Evolutionary conservation across 1,284 basidiomycete genomes (phyloP), one percentile per base, ranked within the genome.

Genomic region (Heliocybe sulcata): DNA sequence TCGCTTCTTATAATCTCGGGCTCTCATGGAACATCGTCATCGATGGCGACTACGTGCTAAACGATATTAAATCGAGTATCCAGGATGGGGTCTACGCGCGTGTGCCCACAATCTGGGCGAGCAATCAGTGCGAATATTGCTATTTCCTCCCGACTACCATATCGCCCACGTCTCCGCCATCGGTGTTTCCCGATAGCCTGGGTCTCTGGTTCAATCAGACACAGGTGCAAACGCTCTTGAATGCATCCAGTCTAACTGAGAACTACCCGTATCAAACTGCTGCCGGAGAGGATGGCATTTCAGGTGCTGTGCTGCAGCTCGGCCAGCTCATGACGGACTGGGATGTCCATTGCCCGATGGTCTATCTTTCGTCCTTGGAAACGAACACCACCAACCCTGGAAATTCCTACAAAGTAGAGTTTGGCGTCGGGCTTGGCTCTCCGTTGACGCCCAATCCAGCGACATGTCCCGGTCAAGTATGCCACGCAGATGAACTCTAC

Each of bases 291-390:
- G 47, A 25, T 22, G 47, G 47, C 8, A 49, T 49, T 8, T 49
- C 47, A 22, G 47, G 61, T 55, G 57, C 22, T 47, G 42, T 56
- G 53, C 51, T 68, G 63, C 64, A 65, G 19, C 16, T 55, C 1
- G 54, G 29, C 1, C 49, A 52, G 3, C 33, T 55, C 4, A 35
- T 55, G n/a, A 55, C 54, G 2, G 54, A 55, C 38, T 52, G 27
- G 14, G 50, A 55, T 14, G n/a, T 52, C 16, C 57, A 48, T 22
- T 59, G 60, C 14, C 58, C 42, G 3, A 51, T 45, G 10, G 49
- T 35, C 14, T 45, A 55, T 47, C 59, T 62, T 20, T 54, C 60
- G n/a, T 55, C 52, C 12, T 50, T 60, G 10, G 54, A 52, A 27
- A 51, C 56, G 31, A 60, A 60, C 52, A 60, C 49, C 27, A 55